Conservation (phyloP, 2,329 filamentous ascomycete species). For the Colletotrichum incanum region DNA sequence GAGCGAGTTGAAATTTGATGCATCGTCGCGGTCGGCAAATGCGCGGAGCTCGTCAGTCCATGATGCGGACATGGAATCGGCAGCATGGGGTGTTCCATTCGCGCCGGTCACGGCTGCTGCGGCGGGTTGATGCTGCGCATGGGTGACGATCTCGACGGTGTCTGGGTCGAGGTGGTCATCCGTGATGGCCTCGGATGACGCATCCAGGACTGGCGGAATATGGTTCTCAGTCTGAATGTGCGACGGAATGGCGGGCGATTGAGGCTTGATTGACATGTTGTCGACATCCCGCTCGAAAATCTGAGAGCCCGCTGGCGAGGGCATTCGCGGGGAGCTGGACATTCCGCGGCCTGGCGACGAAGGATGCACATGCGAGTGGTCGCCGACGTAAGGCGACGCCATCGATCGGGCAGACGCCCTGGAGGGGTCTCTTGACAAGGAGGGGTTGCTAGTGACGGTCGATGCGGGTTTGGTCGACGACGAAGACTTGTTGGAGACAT, state of each 20-base stretch:
- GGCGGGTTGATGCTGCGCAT: constrained; percentile 86
- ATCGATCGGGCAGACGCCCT: constrained; percentile 55
- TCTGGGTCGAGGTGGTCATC: constrained; percentile 89
- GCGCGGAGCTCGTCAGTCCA: constrained; percentile 73
- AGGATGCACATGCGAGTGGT: constrained; percentile 64
- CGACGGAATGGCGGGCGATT: constrained; percentile 88
- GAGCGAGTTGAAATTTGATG: constrained; percentile 83
- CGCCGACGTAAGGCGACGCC: constrained; percentile 59
- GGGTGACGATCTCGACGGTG: constrained; percentile 92
- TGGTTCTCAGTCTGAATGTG: constrained; percentile 96
- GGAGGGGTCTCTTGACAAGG: constrained; percentile 51
- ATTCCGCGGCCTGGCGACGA: constrained; percentile 78
- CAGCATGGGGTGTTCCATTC: constrained; percentile 53
- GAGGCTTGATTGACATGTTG: constrained; percentile 79
- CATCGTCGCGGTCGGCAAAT: constrained; percentile 71
- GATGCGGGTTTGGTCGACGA: constrained; percentile 27
- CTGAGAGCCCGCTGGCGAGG: constrained; percentile 83
- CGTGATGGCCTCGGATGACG: constrained; percentile 92
- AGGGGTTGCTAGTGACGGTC: constrained; percentile 51
- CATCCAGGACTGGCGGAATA: constrained; percentile 92
- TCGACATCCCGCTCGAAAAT: constrained; percentile 98
- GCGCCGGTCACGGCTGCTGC: constrained; percentile 75
- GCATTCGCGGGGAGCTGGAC: constrained; percentile 80
- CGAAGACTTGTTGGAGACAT: constrained; percentile 51
- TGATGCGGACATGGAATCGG: constrained; percentile 61